Evolutionary conservation across 805 yeast genomes (phyloP).

Genomic region (Nakazawaea ambrosiae): DNA sequence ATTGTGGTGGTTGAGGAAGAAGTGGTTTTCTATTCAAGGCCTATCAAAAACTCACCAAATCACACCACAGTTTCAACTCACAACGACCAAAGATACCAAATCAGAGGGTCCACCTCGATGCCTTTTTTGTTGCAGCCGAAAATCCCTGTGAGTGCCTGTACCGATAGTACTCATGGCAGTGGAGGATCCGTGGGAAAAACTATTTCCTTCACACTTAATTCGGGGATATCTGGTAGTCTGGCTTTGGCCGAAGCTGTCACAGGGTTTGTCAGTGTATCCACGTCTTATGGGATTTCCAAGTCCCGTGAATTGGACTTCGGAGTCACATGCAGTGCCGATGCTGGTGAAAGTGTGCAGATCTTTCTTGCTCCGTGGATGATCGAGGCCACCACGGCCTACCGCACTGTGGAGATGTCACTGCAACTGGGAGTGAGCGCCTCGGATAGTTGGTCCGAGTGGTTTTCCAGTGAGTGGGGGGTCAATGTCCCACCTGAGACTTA

Average conservation of each 20-base stretch:
- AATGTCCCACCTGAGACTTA: conserved; percentile 6
- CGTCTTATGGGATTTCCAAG: not conserved
- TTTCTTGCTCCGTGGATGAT: conserved; percentile 9
- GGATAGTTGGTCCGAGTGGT: conserved; percentile 1
- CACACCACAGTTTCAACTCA: too few species aligned
- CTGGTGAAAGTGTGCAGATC: conserved; percentile 10
- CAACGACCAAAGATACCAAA: conserved; percentile 1
- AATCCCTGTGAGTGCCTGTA: conserved; percentile 7
- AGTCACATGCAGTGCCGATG: conserved; percentile 6
- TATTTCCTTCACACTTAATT: not conserved
- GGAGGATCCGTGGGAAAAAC: conserved; percentile 8
- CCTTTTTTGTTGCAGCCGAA: conserved; percentile 3
- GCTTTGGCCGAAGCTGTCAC: conserved; percentile 3
- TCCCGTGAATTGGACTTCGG: conserved; percentile 2
- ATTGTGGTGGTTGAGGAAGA: not conserved
- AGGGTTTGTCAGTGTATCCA: not conserved
- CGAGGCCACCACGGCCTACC: not conserved
- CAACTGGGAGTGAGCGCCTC: not conserved
- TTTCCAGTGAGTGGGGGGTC: conserved; percentile 8
- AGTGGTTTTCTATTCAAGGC: not conserved
- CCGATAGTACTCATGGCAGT: conserved; percentile 5
- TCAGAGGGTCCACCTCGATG: not conserved
- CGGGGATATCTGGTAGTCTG: conserved; percentile 2
- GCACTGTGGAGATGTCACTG: not conserved
- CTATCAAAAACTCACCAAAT: not conserved